phyloP scores from a whole-genome alignment of 2,329 filamentous ascomycete genomes.

The Penicillium sp. region DNA sequence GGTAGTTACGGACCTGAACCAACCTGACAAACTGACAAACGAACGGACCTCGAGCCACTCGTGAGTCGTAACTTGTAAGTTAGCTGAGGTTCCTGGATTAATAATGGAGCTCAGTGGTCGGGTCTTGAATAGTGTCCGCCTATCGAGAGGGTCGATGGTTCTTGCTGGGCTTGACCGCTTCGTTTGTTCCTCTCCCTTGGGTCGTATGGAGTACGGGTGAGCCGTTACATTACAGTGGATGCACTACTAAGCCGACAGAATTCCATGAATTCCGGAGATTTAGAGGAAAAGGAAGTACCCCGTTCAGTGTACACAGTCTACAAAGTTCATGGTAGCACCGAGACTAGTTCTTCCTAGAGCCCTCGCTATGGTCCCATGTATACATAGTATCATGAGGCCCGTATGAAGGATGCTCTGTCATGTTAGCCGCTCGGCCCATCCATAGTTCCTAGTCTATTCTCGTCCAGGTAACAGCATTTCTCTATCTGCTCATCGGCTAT shows the following conservation, averaged over 20 bases:
- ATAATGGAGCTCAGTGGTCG: not conserved
- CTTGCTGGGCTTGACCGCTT: slow-evolving; percentile 17
- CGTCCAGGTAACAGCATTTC: not conserved
- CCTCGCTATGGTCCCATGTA: not conserved
- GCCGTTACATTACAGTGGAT: no score
- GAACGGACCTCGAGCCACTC: no score
- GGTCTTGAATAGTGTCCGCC: not conserved
- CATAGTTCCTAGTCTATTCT: not conserved
- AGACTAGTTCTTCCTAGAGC: not conserved
- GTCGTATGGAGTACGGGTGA: not conserved
- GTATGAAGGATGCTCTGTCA: not conserved
- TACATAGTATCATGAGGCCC: not conserved
- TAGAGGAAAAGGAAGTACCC: no score
- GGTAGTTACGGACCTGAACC: not conserved
- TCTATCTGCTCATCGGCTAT: not conserved
- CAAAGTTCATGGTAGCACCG: not conserved
- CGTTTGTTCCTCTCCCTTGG: slow-evolving; percentile 1
- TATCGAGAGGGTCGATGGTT: not conserved
- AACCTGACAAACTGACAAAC: no score
- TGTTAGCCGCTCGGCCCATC: not conserved
- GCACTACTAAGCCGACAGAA: no score
- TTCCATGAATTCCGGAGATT: no score
- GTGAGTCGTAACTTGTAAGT: no score
- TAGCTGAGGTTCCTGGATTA: not conserved
- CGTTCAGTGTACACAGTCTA: not conserved